A percentile compares a stretch with the other conserved stretches of the same genome.
Evolutionary conservation across 352 stramenopile species (phyloP).

Genomic region (Pythium aquatile): DNA sequence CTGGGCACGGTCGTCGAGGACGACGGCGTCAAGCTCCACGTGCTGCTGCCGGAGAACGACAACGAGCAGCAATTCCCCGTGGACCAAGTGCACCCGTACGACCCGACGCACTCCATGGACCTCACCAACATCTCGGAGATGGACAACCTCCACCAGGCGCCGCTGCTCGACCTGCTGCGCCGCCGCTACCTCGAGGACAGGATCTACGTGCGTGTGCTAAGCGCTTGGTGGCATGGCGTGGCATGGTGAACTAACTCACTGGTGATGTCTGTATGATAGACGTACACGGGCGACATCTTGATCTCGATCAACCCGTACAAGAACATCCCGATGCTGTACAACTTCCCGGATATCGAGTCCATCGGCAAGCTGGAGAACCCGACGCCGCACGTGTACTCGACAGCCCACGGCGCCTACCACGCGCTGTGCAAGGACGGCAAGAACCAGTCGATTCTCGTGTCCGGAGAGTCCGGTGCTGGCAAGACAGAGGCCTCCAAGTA

Average conservation of each 20-base stretch:
- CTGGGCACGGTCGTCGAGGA: slow-evolving; percentile 85
- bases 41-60: slow-evolving; percentile 76
- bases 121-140: slow-evolving; percentile 92
- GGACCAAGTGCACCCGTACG: slow-evolving; percentile 87
- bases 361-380: slow-evolving; percentile 86
- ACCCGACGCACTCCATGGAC: slow-evolving; percentile 87
- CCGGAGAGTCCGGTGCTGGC: slow-evolving; percentile 81
- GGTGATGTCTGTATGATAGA: slow-evolving; percentile 36
- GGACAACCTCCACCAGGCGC: slow-evolving; percentile 92
- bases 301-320: slow-evolving; percentile 98
- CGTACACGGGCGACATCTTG: slow-evolving; percentile 93
- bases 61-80: slow-evolving; percentile 78
- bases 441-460: slow-evolving; percentile 87
- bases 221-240: neutral
- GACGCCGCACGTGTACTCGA: slow-evolving; percentile 85
- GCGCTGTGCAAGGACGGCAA: slow-evolving; percentile 74
- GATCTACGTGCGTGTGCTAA: slow-evolving; percentile 77
- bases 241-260: neutral
- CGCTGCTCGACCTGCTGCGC: slow-evolving; percentile 86
- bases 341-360: slow-evolving; percentile 86
- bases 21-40: slow-evolving; percentile 82
- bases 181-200: slow-evolving; percentile 87
- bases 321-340: slow-evolving; percentile 91
- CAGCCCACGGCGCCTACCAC: slow-evolving; percentile 79
- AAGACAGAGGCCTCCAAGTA: slow-evolving; percentile 92